Evolutionary conservation across 169 alveolate species (phyloP).

Genomic region (Plasmodium reichenowi): DNA sequence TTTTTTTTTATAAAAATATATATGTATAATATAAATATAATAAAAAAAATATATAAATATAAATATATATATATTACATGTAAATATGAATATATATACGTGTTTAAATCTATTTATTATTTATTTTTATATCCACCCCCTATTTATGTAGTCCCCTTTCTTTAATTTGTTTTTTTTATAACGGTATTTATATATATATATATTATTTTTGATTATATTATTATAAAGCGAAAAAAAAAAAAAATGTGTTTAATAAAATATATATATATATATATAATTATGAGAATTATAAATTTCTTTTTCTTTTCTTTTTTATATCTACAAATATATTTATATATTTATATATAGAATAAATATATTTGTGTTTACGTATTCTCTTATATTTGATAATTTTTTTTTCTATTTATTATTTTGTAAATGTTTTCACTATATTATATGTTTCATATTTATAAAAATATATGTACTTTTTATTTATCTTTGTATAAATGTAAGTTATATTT

Average conservation of each 20-base stretch:
- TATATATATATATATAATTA: too few relatives aligned
- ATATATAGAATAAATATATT: not conserved
- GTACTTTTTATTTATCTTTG: not conserved
- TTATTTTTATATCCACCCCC: not conserved
- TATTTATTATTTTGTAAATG: not conserved
- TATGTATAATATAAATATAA: not conserved
- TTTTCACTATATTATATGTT: not conserved
- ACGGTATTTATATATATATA: not conserved
- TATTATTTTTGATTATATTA: not conserved
- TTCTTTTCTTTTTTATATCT: not conserved
- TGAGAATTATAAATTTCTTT: not conserved
- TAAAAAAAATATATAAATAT: not conserved
- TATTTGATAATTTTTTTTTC: constrained; percentile 1
- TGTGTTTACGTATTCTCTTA: constrained; percentile 6
- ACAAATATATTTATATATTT: not conserved
- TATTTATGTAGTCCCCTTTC: too few relatives aligned
- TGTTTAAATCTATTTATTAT: not conserved
- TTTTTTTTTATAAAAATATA: not conserved
- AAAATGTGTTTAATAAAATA: constrained; percentile 16
- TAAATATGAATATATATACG: constrained; percentile 1
- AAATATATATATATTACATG: constrained; percentile 5
- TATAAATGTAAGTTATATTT: not conserved
- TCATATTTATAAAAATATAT: not conserved
- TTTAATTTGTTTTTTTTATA: too few relatives aligned
- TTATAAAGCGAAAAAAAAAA: not conserved